These are phyloP conservation scores for Dorcoceras hygrometricum DNA, from an alignment of 257 asterid species.

Conservation along the genomic window DNA sequence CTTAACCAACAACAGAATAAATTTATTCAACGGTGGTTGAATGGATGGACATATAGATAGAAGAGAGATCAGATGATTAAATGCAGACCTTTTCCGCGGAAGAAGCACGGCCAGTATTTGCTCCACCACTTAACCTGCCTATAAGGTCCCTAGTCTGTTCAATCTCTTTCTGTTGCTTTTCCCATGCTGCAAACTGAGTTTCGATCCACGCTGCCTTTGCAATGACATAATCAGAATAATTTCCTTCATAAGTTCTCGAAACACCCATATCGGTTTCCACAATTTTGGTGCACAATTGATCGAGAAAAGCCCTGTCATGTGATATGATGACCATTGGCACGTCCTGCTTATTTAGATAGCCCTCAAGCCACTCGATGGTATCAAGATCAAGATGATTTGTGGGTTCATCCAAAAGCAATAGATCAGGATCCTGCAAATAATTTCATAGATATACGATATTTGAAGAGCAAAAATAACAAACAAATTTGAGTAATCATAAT, in stretches of 20 bases:
- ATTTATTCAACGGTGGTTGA: background rate
- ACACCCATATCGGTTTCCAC: slow-evolving; percentile 98
- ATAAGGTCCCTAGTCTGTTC: slow-evolving; percentile 76
- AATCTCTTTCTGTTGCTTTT: slow-evolving; percentile 94
- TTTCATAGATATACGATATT: slow-evolving; percentile 18
- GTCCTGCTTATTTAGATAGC: slow-evolving; percentile 83
- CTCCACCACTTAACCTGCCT: slow-evolving; percentile 87
- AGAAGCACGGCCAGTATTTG: slow-evolving; percentile 98
- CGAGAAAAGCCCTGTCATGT: slow-evolving; percentile 97
- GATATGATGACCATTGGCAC: slow-evolving; percentile 99
- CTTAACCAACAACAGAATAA: background rate
- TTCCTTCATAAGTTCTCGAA: slow-evolving; percentile 80
- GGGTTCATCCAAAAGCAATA: slow-evolving; percentile 91
- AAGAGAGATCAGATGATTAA: background rate
- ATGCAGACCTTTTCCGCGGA: slow-evolving; percentile 85
- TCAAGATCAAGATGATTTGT: slow-evolving; percentile 98
- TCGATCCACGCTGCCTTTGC: slow-evolving; percentile 82
- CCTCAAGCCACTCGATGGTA: slow-evolving; percentile 98
- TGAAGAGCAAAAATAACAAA: slow-evolving; percentile 22
- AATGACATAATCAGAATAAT: slow-evolving; percentile 68
- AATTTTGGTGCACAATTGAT: slow-evolving; percentile 88
- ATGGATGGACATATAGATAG: too few species aligned
- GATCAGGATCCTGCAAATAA: slow-evolving; percentile 76
- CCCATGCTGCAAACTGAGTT: slow-evolving; percentile 94
- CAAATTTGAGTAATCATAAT: background rate